Evolutionary conservation across 345 rosid species (phyloP).

Genomic region (Arabidopsis suecica): DNA sequence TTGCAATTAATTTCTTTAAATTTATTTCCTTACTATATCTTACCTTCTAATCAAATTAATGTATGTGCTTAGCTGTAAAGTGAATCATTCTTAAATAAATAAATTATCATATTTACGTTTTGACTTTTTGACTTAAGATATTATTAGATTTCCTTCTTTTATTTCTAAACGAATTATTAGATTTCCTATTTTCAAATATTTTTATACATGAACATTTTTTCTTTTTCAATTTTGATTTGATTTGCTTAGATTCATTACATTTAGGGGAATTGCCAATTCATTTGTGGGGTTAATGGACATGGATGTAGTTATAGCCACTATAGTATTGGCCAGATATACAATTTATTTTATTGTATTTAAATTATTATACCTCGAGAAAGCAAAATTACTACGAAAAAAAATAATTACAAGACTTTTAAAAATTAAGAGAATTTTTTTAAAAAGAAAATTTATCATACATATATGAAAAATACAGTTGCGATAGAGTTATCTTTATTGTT

Average conservation of each 20-base stretch:
- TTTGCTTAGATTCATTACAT: background rate
- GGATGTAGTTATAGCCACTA: background rate
- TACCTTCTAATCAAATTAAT: constrained; percentile 40
- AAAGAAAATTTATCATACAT: background rate
- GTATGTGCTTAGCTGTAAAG: constrained; percentile 40
- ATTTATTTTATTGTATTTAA: background rate
- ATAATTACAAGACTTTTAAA: background rate
- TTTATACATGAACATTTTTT: no score
- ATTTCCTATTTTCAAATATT: no score
- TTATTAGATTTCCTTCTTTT: background rate
- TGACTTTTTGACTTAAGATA: background rate
- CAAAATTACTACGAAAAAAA: background rate
- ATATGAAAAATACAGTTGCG: no score
- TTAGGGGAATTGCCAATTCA: background rate
- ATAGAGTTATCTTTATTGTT: no score
- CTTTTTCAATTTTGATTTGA: background rate
- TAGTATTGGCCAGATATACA: background rate
- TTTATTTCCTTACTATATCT: background rate
- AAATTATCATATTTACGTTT: background rate
- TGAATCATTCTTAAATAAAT: background rate
- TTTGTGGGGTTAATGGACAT: background rate
- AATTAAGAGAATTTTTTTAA: no score
- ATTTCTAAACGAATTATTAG: no score
- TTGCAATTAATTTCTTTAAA: constrained; percentile 18
- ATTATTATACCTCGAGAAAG: background rate